Evolutionary conservation across 139 green algal genomes (phyloP), one percentile per base, ranked within the genome.

Genomic region (Nannochloris sp.): DNA sequence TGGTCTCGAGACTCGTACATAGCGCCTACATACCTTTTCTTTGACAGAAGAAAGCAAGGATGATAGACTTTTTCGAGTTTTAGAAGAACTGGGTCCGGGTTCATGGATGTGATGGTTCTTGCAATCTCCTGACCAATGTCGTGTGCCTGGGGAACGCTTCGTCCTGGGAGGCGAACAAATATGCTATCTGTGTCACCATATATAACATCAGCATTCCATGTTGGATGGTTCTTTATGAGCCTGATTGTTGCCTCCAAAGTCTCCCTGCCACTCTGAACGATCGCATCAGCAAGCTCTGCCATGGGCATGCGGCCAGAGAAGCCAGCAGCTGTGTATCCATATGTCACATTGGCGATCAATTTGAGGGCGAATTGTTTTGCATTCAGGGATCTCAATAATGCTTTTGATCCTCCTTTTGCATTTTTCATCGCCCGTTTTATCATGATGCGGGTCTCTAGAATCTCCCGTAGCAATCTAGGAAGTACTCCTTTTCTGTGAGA

Each of bases 21-120:
- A 60, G 85, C 85, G 5, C 93, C 93, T 48, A 97, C 93, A 69
- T 98, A 98, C 18, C 93, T 85, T 83, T 98, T 98, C 83, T 98
- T 98, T 57, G 91, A 90, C 51, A 90, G 78, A 58, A 98, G 88
- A 14, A 97, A 65, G 76, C 90, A 96, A 18, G 88, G 87, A 48
- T 91, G 81, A 78, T 97, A 98, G 56, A 95, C 88, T 79, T 98
- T 98, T 68, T 98, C 93, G 59, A 98, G 68, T 67, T 95, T 94
- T 4, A 98, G 82, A n/a, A 60, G 66, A 8, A 98, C 82, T 4
- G 93, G 93, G 0, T 78, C 50, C 3, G 91, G 92, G 64, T 96
- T 96, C 66, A 78, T 72, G 0, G 83, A 81, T 1, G 93, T 97
- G 5, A 97, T 85, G 5, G 69, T 78, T 0, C 62, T 31, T 0